Base-by-base conservation (phyloP, 305 asterid species). In the Rubia peregrina region DNA sequence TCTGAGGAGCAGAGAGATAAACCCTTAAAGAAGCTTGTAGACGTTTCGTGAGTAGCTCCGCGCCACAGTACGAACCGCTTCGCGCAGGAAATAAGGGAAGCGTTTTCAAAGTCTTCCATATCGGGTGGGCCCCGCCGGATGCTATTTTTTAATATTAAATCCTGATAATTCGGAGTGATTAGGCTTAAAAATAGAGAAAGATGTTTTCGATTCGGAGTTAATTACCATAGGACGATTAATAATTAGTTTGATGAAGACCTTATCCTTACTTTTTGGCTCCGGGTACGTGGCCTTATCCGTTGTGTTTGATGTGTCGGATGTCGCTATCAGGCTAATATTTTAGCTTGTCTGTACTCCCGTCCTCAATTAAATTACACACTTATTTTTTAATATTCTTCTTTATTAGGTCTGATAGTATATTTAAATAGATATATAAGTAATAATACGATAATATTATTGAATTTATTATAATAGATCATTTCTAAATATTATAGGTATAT, bases 221-320 rank as follows among this genome's bases (percentile, higher is more conserved):
- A 19, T 57, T 55, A 55, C 30, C 7, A 7, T n/a, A n/a, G 21
- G 24, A n/a, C 16, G 3, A 55, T n/a, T n/a, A n/a, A n/a, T 7
- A 55, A 55, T 56, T 57, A 57, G 19, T 57, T 57, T 57, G 38
- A 17, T 55, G 41, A 56, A 40, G 73, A 57, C 73, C 73, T 70
- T 70, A 70, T 70, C 73, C 55, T 40, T 40, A n/a, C 7, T 17
- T 24, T 13, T 56, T 19, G 66, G 46, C 3, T 33, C 0, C 24
- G 21, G 33, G 33, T 40, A 64, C 68, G 68, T 40, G 51, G 68
- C 68, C 68, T 64, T 64, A 64, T 64, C 68, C 68, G 0, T 40
- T 36, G 51, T n/a, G 40, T 26, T 26, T 36, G 51, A 38, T 64
- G 22, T 16, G 49, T 12, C 22, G 2, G 17, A 10, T 40, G 51